Evolutionary conservation across 2,329 filamentous ascomycete genomes (phyloP), one percentile per base, ranked within the genome.

Genomic region (Macrophomina pseudophaseolina): DNA sequence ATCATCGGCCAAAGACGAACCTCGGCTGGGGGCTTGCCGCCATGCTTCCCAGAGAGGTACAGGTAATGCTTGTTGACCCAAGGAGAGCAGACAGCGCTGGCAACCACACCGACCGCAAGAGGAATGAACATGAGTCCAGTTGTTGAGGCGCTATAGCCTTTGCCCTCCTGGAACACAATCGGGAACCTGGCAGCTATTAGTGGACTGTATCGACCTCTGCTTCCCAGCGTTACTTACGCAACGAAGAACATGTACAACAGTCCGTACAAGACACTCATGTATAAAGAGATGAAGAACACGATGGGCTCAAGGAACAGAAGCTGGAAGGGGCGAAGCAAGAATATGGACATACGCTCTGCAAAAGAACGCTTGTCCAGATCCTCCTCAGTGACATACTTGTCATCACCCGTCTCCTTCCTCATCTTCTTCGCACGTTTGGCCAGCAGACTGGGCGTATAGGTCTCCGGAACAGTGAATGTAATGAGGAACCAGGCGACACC

Each of bases 61-160:
- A 94, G 79, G 80, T 97, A 97, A 80, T 96, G 90, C 68, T 86
- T 90, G 84, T 97, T 96, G 74, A 97, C 88, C 0, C 90, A 71
- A 0, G 93, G 90, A 0, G 91, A 82, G 77, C 87, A 91, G 12
- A 80, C 73, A 16, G 92, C 90, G 1, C 90, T 91, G 49, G 80
- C 68, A 1, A 94, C 18, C 16, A 95, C 91, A 60, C 92, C 92
- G 18, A 95, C 80, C 7, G 92, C 91, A 53, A 95, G 77, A 1
- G 92, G 92, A 69, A 95, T 93, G 78, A 96, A 96, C 90, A 95
- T 94, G 8, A 96, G 83, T 54, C 92, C 93, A 0, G 92, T 93
- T 33, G 82, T 89, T 42, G 90, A 86, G 33, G 91, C 85, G 3
- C 84, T 87, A 79, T 90, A 97, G 2, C 91, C 91, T 79, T 97